Evolutionary conservation across 352 stramenopile species (phyloP), one percentile per base, ranked within the genome.

Genomic region (Globisporangium cylindrosporum): DNA sequence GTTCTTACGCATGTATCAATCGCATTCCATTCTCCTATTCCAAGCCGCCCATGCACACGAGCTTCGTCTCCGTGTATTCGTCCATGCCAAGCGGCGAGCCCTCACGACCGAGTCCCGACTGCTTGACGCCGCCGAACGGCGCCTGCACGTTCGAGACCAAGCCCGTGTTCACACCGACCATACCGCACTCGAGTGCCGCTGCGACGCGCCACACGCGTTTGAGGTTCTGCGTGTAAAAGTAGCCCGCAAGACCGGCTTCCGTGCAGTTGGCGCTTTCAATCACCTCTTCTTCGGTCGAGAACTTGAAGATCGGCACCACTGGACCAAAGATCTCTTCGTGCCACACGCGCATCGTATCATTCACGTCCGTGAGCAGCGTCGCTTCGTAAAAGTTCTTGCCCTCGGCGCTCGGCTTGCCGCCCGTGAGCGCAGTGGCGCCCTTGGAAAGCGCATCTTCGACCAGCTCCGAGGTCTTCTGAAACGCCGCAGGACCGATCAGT

Each of bases 11-110:
- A n/a, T 18, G 41, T 48, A n/a, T 20, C 48, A 15, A 54, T 25
- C 20, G n/a, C n/a, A 60, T 7, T 25, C 59, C 6, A 34, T 9
- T 27, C 32, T 34, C 36, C 20, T 66, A 78, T 57, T 88, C 70
- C 59, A 94, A 73, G 14, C 87, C 86, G 32, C 87, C 87, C 63
- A 98, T 78, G 70, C 74, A 85, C 48, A 99, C 82, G 77, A 99
- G 98, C 78, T 99, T 99, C 24, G 92, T 98, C 77, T 99, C 96
- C 49, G 97, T 74, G 78, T 99, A 99, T 78, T 99, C 97, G 27
- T 97, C 89, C 8, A 98, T 67, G 0, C 97, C 97, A 34, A 94
- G 68, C 36, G 83, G 81, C 20, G 88, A 94, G 70, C 91, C 97
- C 64, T 99, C 94, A 62, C 91, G 88, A 41, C 92, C 92, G 10